Base-by-base conservation (phyloP, 2,329 filamentous ascomycete genomes). In the Fusarium austroafricanum region DNA sequence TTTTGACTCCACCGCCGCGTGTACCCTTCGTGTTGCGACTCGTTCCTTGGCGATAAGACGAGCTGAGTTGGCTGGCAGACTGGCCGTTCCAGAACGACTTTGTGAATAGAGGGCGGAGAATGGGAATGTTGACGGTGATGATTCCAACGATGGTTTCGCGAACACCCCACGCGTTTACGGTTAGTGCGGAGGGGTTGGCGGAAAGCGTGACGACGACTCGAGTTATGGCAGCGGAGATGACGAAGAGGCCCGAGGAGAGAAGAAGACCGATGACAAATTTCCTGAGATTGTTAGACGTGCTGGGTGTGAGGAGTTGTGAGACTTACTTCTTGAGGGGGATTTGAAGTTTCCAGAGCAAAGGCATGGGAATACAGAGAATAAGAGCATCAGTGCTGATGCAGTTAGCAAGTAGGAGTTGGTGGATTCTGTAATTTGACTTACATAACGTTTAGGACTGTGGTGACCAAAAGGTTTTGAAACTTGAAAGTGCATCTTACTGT, bases 131-230 rank as follows among this genome's bases (percentile, higher is more conserved):
- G 57, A 81, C 77, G 15, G 77, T 75, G 35, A 81, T 75, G 26
- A 81, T 77, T 17, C 76, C 78, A 35, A 81, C 78, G 43, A 81
- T 78, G 55, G 71, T 76, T 23, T 75, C 73, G 1, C 73, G 72
- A 6, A 76, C 72, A 2, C 72, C 72, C 73, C 71, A 75, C 39
- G 52, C 42, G 60, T 73, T 76, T 33, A 75, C 61, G 0, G 70
- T 73, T 1, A 72, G 61, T 2, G 70, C 71, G 2, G 69, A 73
- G 12, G 69, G 62, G 8, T 68, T 70, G 5, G 69, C 60, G 7
- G 71, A 66, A 1, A 75, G 43, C 0, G 70, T 73, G 0, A 75
- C 35, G 12, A 73, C 60, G 6, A 68, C 61, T 0, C 70, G 63
- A 11, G 61, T 75, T 15, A 76, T 68, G 1, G 74, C 73, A 5